A percentile compares a stretch with the other conserved stretches of the same genome.
Conservation (phyloP, 2,329 filamentous ascomycete genomes). For the Zalaria obscura region DNA sequence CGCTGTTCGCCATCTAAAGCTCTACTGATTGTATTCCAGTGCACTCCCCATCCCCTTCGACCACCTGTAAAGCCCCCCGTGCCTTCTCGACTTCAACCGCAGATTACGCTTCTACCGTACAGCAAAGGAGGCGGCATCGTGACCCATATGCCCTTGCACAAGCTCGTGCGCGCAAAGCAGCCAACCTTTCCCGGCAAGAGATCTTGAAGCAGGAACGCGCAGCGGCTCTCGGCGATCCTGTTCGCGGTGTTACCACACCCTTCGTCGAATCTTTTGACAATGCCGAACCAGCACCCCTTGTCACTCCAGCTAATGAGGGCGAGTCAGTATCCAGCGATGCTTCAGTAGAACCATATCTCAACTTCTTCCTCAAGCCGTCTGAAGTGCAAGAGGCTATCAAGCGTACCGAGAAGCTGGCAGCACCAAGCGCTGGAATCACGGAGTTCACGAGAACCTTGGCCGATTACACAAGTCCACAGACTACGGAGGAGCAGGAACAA, state of each 20-base stretch:
- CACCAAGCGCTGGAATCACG: slow-evolving; percentile 30
- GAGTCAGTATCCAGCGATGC: slow-evolving; percentile 8
- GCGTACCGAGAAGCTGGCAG: slow-evolving; percentile 54
- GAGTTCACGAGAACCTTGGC: neutral
- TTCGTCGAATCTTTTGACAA: slow-evolving; percentile 73
- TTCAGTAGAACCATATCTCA: slow-evolving; percentile 39
- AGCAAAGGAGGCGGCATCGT: slow-evolving; percentile 51
- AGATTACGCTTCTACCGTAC: slow-evolving; percentile 39
- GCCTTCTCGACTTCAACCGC: slow-evolving; percentile 50
- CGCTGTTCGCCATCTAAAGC: neutral
- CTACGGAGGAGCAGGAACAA: slow-evolving; percentile 8
- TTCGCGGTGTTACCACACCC: slow-evolving; percentile 65
- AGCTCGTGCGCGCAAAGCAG: slow-evolving; percentile 68
- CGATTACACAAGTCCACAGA: slow-evolving; percentile 7
- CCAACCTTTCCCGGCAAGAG: slow-evolving; percentile 62
- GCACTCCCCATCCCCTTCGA: neutral
- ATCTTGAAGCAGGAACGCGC: slow-evolving; percentile 53
- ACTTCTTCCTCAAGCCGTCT: slow-evolving; percentile 56
- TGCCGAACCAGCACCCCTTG: slow-evolving; percentile 25
- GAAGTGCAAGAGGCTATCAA: slow-evolving; percentile 55
- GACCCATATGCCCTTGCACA: slow-evolving; percentile 77
- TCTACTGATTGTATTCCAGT: neutral
- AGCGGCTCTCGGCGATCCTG: slow-evolving; percentile 56
- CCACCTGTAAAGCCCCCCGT: slow-evolving; percentile 10
- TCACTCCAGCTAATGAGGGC: neutral